Percentiles rank a stretch among this genome's conserved stretches.
phyloP scores from a whole-genome alignment of 2,329 filamentous ascomycete genomes.

The Aspergillus fructus region DNA sequence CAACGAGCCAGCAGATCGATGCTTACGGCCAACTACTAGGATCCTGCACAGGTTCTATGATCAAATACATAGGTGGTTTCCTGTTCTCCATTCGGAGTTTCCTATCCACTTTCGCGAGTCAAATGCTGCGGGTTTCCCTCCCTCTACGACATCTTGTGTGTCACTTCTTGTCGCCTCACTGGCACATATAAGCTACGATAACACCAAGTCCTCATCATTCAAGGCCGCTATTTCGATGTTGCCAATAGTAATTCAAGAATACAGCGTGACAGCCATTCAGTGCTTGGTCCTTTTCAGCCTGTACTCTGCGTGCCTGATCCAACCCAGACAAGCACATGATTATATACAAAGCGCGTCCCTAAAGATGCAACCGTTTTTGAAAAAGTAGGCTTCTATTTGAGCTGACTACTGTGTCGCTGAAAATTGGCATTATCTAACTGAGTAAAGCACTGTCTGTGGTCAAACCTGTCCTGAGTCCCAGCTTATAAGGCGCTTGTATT shows the following conservation, averaged over 20 bases:
- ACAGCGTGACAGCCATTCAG: background rate
- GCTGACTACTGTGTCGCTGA: too few relatives aligned
- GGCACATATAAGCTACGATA: background rate
- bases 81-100: background rate
- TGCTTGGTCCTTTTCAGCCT: conserved; percentile 4
- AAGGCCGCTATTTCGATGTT: background rate
- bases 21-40: background rate
- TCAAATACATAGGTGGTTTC: background rate
- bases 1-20: background rate
- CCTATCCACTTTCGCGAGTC: background rate
- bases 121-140: background rate
- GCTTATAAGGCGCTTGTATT: background rate
- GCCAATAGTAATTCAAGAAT: background rate
- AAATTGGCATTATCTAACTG: background rate
- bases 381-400: background rate
- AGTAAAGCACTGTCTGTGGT: background rate
- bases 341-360: background rate
- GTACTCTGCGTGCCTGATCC: background rate
- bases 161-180: background rate
- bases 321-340: background rate
- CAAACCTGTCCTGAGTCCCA: background rate
- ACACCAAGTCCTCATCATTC: background rate
- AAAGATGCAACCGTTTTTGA: background rate
- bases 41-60: background rate
- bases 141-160: background rate